Base-by-base conservation (phyloP, 164 flowering plant species). In the Saururus chinensis region DNA sequence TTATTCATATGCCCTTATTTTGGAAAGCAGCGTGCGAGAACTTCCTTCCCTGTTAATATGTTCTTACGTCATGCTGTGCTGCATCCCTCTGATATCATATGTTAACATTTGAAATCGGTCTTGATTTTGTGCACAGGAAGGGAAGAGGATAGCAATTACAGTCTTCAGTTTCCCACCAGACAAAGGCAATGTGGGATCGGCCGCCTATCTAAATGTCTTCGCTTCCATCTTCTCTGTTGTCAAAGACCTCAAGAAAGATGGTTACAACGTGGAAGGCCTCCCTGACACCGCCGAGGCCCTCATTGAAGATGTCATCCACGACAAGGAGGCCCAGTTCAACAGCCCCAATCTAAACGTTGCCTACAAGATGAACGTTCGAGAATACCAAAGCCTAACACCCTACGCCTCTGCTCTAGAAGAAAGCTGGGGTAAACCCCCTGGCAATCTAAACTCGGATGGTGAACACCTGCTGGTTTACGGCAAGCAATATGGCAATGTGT, bases 111-210 rank as follows among this genome's bases (percentile, higher is more conserved):
- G 37, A 30, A 30, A 30, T 30, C 37, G 37, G 37, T 30, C 4
- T 30, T 30, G 37, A 6, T 30, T 30, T 24, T 57, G 61, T 53
- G 21, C 75, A 82, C 92, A 95, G 97, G 72, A 77, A 21, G 95
- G 82, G 74, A 95, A 95, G 88, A 90, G 64, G 79, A 71, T 95
- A 8, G 97, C 99, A 16, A 95, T 95, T 65, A 95, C 99, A 1
- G 97, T 95, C 60, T 95, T 95, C 82, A 95, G 99, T 69, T 95
- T 95, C 76, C 99, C 99, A 35, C 99, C 99, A 7, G 99, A 95
- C 82, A 95, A 95, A 71, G 99, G 99, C 56, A 95, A 95, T 67
- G 95, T 95, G 16, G 99, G 99, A 69, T 81, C 92, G 40, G 99
- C 99, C n/a, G 99, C 99, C 21, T 95, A 95, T 74, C 88, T 95